Percentiles rank a stretch among this genome's conserved stretches.
Conservation (phyloP, 2,329 filamentous ascomycete genomes). For the Phaeoacremonium minimum region DNA sequence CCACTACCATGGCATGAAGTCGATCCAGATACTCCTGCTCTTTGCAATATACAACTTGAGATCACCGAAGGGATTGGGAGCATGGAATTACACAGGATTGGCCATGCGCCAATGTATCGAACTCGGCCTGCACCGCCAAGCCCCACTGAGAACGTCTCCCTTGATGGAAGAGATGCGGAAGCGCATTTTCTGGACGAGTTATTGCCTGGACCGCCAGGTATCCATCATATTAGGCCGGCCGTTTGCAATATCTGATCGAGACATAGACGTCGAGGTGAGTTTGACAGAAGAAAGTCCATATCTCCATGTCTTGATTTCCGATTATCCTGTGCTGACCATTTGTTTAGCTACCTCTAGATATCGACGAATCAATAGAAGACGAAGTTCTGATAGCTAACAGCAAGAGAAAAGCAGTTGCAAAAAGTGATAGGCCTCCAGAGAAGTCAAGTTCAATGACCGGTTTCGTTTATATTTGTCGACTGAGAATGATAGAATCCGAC, state of each 20-base stretch:
- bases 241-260: constrained; percentile 22
- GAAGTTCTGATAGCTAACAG: too few relatives aligned
- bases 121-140: constrained; percentile 15
- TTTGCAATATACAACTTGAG: constrained; percentile 14
- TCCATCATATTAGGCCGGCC: constrained; percentile 23
- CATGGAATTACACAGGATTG: constrained; percentile 14
- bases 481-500: constrained; percentile 13
- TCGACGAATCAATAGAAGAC: constrained; percentile 17
- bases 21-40: constrained; percentile 14
- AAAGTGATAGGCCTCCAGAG: too few relatives aligned
- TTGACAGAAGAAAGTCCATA: too few relatives aligned
- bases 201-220: constrained; percentile 23
- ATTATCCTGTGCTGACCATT: not conserved
- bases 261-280: constrained; percentile 16
- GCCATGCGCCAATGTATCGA: constrained; percentile 16
- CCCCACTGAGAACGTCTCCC: constrained; percentile 6
- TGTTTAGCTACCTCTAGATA: constrained; percentile 18
- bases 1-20: constrained; percentile 12
- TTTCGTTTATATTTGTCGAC: constrained; percentile 16
- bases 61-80: constrained; percentile 9
- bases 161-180: constrained; percentile 20
- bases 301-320: too few relatives aligned
- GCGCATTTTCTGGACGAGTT: constrained; percentile 24
- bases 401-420: too few relatives aligned
- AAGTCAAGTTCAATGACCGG: constrained; percentile 17